Evolutionary conservation across 2,329 filamentous ascomycete genomes (phyloP).

Genomic region (Hypomyces perniciosus): DNA sequence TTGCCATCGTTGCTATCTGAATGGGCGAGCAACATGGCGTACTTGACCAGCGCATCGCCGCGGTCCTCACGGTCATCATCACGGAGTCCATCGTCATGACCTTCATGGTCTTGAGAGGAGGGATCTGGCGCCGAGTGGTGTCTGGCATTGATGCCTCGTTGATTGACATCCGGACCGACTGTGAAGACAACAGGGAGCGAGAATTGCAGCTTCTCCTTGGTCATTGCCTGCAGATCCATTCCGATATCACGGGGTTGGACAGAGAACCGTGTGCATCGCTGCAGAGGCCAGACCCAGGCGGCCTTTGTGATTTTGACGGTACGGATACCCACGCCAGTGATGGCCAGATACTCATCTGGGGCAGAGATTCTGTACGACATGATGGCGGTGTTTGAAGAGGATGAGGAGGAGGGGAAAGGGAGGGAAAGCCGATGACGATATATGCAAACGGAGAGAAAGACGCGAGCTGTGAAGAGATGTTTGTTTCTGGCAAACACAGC

Average conservation of each 20-base stretch:
- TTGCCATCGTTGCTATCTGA: slow-evolving; percentile 38
- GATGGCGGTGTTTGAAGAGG: slow-evolving; percentile 23
- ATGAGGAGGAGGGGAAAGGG: background rate
- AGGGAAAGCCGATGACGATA: background rate
- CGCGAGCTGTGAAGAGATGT: too few relatives aligned
- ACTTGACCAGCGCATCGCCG: slow-evolving; percentile 67
- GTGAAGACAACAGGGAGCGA: slow-evolving; percentile 79
- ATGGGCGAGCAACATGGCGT: slow-evolving; percentile 72
- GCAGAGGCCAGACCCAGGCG: slow-evolving; percentile 64
- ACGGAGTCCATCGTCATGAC: slow-evolving; percentile 16
- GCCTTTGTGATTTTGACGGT: slow-evolving; percentile 75
- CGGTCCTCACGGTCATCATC: slow-evolving; percentile 39
- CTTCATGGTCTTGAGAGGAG: slow-evolving; percentile 2
- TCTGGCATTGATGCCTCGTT: slow-evolving; percentile 40
- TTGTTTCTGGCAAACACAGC: too few relatives aligned
- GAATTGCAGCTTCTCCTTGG: slow-evolving; percentile 80
- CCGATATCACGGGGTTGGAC: slow-evolving; percentile 76
- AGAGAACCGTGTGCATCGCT: slow-evolving; percentile 56
- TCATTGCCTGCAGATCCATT: slow-evolving; percentile 83
- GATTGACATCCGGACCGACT: slow-evolving; percentile 70
- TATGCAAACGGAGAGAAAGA: too few relatives aligned
- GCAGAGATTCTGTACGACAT: slow-evolving; percentile 64
- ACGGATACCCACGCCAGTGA: slow-evolving; percentile 72
- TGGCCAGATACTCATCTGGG: slow-evolving; percentile 79
- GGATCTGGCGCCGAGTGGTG: slow-evolving; percentile 7